phyloP scores from a whole-genome alignment of 345 rosid genomes.

The Geranium brycei region DNA sequence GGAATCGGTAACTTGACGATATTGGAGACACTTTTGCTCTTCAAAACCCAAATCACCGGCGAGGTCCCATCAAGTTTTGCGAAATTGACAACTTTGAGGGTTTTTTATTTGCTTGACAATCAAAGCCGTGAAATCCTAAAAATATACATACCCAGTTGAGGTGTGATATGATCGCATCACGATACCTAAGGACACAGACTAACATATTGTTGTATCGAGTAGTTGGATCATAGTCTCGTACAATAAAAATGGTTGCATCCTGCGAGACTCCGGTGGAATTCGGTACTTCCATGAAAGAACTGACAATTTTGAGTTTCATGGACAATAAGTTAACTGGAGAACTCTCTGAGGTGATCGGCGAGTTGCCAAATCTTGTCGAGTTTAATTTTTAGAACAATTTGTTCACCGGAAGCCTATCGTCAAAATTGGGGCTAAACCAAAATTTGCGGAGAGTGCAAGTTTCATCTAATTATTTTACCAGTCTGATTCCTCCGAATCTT shows the following conservation, averaged over 20 bases:
- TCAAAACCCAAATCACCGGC: conserved; percentile 41
- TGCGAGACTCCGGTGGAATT: conserved; percentile 52
- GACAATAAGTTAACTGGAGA: conserved; percentile 44
- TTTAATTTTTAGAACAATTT: conserved; percentile 58
- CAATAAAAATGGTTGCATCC: conserved; percentile 1
- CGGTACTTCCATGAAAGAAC: conserved; percentile 31
- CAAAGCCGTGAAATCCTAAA: background rate
- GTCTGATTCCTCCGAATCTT: conserved; percentile 60
- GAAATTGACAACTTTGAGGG: conserved; percentile 31
- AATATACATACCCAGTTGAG: background rate
- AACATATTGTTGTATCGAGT: background rate
- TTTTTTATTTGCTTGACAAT: conserved; percentile 44
- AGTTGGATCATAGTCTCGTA: background rate
- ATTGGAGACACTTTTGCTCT: conserved; percentile 44
- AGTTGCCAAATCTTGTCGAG: conserved; percentile 41
- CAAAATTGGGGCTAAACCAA: conserved; percentile 58
- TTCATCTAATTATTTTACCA: conserved; percentile 55
- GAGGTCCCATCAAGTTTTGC: conserved; percentile 51
- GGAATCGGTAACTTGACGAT: conserved; percentile 50
- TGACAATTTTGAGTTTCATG: conserved; percentile 50
- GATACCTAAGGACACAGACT: background rate
- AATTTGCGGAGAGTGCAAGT: conserved; percentile 52
- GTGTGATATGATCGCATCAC: background rate
- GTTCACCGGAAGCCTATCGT: conserved; percentile 56
- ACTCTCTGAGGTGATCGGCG: conserved; percentile 54